phyloP scores from a whole-genome alignment of 495 filamentous ascomycete genomes.

The Bacidia rubella region DNA sequence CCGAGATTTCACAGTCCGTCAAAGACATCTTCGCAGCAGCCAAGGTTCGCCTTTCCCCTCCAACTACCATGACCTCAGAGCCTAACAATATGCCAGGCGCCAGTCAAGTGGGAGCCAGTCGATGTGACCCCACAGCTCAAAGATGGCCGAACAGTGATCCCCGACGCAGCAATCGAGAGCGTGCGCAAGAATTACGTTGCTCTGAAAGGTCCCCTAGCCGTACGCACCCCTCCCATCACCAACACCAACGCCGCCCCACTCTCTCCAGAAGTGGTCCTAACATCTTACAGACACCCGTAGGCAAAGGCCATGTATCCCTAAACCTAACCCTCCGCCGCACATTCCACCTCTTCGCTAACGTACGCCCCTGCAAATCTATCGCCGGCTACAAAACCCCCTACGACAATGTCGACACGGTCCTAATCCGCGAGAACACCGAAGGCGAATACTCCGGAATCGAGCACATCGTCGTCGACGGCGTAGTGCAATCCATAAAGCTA shows the following conservation, averaged over 20 bases:
- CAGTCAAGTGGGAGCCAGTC: conserved; percentile 91
- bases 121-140: conserved; percentile 88
- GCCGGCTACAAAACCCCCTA: conserved; percentile 97
- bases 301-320: conserved; percentile 97
- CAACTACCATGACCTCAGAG: conserved; percentile 7
- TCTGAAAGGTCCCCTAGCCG: conserved; percentile 91
- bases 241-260: neutral
- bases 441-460: conserved; percentile 99
- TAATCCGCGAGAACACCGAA: conserved; percentile 99
- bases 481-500: conserved; percentile 98
- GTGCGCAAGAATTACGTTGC: conserved; percentile 88
- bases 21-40: conserved; percentile 96
- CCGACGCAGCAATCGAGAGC: conserved; percentile 78
- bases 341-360: conserved; percentile 99
- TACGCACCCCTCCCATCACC: conserved; percentile 32
- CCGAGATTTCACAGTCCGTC: conserved; percentile 91
- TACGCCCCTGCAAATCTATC: conserved; percentile 92
- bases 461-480: conserved; percentile 94
- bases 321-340: conserved; percentile 96
- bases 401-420: conserved; percentile 90
- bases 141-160: conserved; percentile 85
- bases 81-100: conserved; percentile 50
- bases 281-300: conserved; percentile 67
- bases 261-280: conserved; percentile 5
- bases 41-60: conserved; percentile 43